These are phyloP conservation scores for Xylaria cubensis DNA, from an alignment of 495 filamentous ascomycete species.

Conservation along the genomic window DNA sequence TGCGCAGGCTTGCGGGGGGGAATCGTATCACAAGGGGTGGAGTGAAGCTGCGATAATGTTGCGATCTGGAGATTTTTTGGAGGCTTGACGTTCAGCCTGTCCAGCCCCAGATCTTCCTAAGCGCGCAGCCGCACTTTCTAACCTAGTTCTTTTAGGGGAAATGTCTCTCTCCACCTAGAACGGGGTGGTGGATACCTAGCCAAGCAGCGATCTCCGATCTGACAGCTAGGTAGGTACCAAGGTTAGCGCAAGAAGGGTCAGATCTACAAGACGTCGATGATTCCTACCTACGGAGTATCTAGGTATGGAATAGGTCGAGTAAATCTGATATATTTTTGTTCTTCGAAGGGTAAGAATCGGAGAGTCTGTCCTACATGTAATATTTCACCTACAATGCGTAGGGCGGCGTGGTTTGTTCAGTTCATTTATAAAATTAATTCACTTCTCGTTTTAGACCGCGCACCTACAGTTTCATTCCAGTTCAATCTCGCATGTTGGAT, in stretches of 20 bases:
- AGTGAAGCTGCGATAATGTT: constrained; percentile 18
- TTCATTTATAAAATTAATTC: too few species aligned
- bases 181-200: not conserved
- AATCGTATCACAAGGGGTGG: not conserved
- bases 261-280: not conserved
- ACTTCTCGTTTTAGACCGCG: too few species aligned
- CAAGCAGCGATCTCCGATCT: not conserved
- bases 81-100: constrained; percentile 22
- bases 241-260: not conserved
- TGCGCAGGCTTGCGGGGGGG: not conserved
- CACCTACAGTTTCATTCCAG: too few species aligned
- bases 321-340: too few species aligned
- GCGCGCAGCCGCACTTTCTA: constrained; percentile 7
- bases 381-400: too few species aligned
- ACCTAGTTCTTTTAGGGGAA: not conserved
- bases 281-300: too few species aligned
- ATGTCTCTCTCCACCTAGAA: not conserved
- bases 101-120: not conserved
- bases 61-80: constrained; percentile 24
- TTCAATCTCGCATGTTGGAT: not conserved
- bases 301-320: too few species aligned
- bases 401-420: too few species aligned
- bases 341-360: too few species aligned
- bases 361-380: too few species aligned
- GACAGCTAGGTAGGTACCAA: not conserved